Conservation (phyloP, 352 stramenopile species). For the Peronospora farinosa region DNA sequence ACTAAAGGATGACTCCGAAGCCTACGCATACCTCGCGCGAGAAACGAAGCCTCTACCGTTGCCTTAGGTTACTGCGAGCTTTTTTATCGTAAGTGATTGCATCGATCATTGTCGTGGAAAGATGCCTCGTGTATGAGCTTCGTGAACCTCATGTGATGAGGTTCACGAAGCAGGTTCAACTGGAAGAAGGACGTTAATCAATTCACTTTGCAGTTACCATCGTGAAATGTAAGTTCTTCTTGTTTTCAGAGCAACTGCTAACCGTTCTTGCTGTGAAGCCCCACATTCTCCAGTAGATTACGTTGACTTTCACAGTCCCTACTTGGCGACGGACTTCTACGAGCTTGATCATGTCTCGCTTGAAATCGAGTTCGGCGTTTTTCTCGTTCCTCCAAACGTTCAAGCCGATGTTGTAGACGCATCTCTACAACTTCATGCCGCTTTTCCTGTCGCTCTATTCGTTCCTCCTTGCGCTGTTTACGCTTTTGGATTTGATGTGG, state of each 20-base stretch:
- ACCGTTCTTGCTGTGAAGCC: background rate
- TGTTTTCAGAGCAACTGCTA: background rate
- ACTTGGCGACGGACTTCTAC: constrained; percentile 33
- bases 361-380: constrained; percentile 25
- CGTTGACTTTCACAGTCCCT: background rate
- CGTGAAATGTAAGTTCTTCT: background rate
- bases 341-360: constrained; percentile 31
- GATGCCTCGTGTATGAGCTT: no score
- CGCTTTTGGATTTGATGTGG: constrained; percentile 59
- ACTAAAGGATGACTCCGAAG: constrained; percentile 55
- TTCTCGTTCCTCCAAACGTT: constrained; percentile 44
- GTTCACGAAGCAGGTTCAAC: no score
- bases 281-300: constrained; percentile 1
- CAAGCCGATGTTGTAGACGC: constrained; percentile 47
- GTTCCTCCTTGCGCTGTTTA: constrained; percentile 39
- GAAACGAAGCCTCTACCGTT: constrained; percentile 64
- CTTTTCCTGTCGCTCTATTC: constrained; percentile 43
- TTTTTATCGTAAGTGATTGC: background rate
- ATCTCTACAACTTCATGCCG: constrained; percentile 37
- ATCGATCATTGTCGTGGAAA: background rate
- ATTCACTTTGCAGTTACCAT: no score
- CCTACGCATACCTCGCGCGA: constrained; percentile 66
- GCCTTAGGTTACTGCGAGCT: constrained; percentile 5
- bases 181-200: no score
- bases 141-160: no score